phyloP scores from a whole-genome alignment of 2,329 filamentous ascomycete genomes.

The Colletotrichum neosansevieriae region DNA sequence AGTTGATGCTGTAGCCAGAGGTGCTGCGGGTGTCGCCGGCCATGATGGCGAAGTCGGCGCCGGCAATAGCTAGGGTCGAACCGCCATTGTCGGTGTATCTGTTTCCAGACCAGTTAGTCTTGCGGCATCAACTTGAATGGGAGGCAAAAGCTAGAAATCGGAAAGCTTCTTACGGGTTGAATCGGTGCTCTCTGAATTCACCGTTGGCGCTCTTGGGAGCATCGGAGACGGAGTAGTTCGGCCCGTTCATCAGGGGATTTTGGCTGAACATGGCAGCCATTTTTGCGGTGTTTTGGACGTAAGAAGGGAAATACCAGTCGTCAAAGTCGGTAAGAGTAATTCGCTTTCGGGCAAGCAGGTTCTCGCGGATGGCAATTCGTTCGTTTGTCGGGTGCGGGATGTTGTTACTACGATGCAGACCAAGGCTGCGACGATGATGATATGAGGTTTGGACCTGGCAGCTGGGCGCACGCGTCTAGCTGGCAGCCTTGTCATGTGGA shows the following conservation, averaged over 20 bases:
- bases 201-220: constrained; percentile 65
- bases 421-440: constrained; percentile 42
- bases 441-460: constrained; percentile 42
- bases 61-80: constrained; percentile 93
- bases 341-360: neutral
- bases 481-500: constrained; percentile 62
- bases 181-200: constrained; percentile 79
- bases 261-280: constrained; percentile 79
- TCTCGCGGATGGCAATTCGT: constrained; percentile 31
- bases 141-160: neutral
- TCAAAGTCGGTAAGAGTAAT: constrained; percentile 1
- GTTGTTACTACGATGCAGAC: constrained; percentile 32
- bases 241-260: constrained; percentile 76
- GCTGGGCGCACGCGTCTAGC: constrained; percentile 55
- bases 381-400: constrained; percentile 31
- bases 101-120: constrained; percentile 25
- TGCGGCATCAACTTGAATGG: neutral
- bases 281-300: constrained; percentile 45
- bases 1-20: constrained; percentile 99
- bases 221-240: constrained; percentile 77
- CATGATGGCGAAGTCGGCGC: constrained; percentile 94
- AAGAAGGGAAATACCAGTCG: constrained; percentile 16
- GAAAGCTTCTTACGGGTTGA: constrained; percentile 82
- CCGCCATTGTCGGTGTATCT: constrained; percentile 99
- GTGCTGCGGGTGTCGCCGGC: constrained; percentile 97